Conservation (phyloP, 2,329 filamentous ascomycete species). For the Dissoconium aciculare region DNA sequence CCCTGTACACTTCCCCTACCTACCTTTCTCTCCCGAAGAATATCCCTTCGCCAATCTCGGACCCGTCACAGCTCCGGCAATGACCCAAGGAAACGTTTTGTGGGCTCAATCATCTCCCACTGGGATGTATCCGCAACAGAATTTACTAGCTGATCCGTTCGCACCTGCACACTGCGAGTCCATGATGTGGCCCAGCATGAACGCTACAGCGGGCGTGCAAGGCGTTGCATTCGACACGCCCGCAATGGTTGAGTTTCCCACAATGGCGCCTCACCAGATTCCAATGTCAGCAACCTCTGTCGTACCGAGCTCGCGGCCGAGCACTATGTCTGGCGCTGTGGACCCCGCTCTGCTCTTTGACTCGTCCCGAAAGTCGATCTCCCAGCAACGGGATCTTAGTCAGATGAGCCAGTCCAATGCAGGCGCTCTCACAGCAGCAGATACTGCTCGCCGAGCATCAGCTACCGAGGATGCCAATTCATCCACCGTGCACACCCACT, state of each 20-base stretch:
- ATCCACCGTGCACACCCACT: slow-evolving; percentile 10
- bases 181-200: slow-evolving; percentile 10
- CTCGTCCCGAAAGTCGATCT: too few relatives aligned
- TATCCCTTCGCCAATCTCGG: slow-evolving; percentile 39
- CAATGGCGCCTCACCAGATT: slow-evolving; percentile 13
- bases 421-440: too few relatives aligned
- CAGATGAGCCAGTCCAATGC: too few relatives aligned
- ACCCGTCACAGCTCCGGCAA: slow-evolving; percentile 41
- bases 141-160: slow-evolving; percentile 20
- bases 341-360: too few relatives aligned
- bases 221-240: slow-evolving; percentile 18
- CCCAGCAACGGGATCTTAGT: too few relatives aligned
- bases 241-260: slow-evolving; percentile 20
- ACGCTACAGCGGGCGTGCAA: slow-evolving; percentile 8
- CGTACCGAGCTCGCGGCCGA: neutral
- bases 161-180: slow-evolving; percentile 10
- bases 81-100: slow-evolving; percentile 36
- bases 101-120: slow-evolving; percentile 17
- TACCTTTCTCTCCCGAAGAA: slow-evolving; percentile 44
- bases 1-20: slow-evolving; percentile 34
- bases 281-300: slow-evolving; percentile 15
- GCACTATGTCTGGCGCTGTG: too few relatives aligned
- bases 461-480: too few relatives aligned
- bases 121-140: slow-evolving; percentile 8
- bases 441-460: too few relatives aligned